A percentile compares a stretch with the other conserved stretches of the same genome.
Conservation (phyloP, 768 basidiomycete species). For the Agaricus bisporus region DNA sequence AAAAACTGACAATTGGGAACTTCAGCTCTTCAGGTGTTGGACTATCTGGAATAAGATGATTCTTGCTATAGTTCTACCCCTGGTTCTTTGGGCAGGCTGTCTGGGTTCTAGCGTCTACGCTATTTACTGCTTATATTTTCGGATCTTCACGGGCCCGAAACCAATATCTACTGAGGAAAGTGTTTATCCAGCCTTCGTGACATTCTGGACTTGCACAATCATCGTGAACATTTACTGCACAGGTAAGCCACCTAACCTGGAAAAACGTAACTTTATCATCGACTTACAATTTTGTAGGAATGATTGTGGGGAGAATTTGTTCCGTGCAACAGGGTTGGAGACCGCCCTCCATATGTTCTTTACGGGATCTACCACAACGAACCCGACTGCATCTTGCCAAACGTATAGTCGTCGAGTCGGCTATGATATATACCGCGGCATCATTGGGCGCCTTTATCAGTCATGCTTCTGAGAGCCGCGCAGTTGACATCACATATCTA, state of each 20-base stretch:
- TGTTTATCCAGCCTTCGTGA: not conserved
- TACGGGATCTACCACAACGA: conserved; percentile 4
- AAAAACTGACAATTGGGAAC: not conserved
- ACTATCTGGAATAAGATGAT: conserved; percentile 12
- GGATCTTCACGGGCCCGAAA: not conserved
- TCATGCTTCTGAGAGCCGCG: conserved; percentile 8
- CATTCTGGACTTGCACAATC: conserved; percentile 15
- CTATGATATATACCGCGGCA: conserved; percentile 13
- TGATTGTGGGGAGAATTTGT: conserved; percentile 13
- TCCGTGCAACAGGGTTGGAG: conserved; percentile 3
- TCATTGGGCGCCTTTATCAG: conserved; percentile 12
- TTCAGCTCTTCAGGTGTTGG: conserved; percentile 17
- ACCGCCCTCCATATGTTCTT: not conserved
- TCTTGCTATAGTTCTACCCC: conserved; percentile 10
- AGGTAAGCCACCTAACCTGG: conserved; percentile 6
- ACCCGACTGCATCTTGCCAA: conserved; percentile 2
- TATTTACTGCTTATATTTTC: not conserved
- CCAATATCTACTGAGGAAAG: not conserved
- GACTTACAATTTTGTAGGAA: not conserved
- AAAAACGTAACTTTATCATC: too few relatives aligned
- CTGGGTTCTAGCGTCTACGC: conserved; percentile 4
- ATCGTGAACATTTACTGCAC: conserved; percentile 16
- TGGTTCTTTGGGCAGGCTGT: conserved; percentile 14
- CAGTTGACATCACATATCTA: conserved; percentile 11
- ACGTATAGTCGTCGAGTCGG: conserved; percentile 16